A percentile compares a stretch with the other conserved stretches of the same genome.
These are phyloP conservation scores for Pythium vanterpoolii DNA, from an alignment of 352 stramenopile species.

Conservation along the genomic window DNA sequence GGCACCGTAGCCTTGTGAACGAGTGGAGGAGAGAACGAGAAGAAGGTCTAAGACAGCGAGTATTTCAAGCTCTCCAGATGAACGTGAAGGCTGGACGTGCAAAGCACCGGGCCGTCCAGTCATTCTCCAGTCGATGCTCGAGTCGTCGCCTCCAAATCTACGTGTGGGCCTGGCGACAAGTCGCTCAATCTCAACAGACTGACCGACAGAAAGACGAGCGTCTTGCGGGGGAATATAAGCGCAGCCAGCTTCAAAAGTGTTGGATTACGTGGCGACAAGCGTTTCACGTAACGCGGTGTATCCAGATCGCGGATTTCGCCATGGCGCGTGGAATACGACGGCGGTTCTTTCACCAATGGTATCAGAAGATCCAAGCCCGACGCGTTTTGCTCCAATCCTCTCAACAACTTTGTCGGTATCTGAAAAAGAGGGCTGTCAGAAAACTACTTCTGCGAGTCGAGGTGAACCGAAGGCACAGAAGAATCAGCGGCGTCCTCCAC, in stretches of 20 bases:
- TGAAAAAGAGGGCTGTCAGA: background rate
- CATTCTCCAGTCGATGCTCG: background rate
- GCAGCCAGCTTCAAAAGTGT: background rate
- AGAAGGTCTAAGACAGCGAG: background rate
- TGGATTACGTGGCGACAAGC: slow-evolving; percentile 11
- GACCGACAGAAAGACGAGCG: background rate
- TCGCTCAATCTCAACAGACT: background rate
- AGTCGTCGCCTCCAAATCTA: background rate
- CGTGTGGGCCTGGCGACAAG: slow-evolving; percentile 6
- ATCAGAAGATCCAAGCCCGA: background rate
- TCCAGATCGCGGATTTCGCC: slow-evolving; percentile 9
- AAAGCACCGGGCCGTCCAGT: background rate
- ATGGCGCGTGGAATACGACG: background rate
- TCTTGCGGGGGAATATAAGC: background rate
- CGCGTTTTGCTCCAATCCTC: background rate
- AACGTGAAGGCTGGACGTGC: background rate
- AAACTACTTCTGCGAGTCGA: background rate
- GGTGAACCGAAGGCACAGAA: background rate
- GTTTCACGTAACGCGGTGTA: slow-evolving; percentile 11
- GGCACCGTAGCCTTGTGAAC: background rate
- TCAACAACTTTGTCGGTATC: background rate
- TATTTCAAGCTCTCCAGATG: background rate
- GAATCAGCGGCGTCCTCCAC: background rate
- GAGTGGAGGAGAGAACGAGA: slow-evolving; percentile 7
- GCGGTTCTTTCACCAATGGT: slow-evolving; percentile 2